phyloP scores from a whole-genome alignment of 768 basidiomycete species.

The Postia placenta region DNA sequence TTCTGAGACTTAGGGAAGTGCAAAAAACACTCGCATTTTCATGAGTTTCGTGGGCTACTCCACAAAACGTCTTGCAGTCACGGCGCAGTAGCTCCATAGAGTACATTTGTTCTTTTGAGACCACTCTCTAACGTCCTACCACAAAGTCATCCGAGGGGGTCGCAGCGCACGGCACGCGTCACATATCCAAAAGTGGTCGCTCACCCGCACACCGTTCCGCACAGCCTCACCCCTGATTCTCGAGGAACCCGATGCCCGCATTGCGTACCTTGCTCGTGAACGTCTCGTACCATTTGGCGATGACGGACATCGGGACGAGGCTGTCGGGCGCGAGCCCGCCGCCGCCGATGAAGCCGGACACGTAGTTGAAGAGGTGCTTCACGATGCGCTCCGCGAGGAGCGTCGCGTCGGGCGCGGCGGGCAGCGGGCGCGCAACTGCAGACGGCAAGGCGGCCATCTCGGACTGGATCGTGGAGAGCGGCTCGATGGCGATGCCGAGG shows the following conservation, averaged over 20 bases:
- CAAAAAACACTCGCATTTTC: too few species aligned
- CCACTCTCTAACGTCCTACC: too few species aligned
- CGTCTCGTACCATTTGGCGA: slow-evolving; percentile 18
- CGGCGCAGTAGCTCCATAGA: too few species aligned
- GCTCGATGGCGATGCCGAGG: slow-evolving; percentile 78
- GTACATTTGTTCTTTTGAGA: too few species aligned
- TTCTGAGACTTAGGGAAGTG: too few species aligned
- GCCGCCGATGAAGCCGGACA: slow-evolving; percentile 15
- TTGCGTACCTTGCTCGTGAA: slow-evolving; percentile 15
- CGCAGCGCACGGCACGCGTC: too few species aligned
- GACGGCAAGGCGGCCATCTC: slow-evolving; percentile 48
- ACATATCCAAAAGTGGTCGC: too few species aligned
- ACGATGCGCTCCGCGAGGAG: slow-evolving; percentile 63
- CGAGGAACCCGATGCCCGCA: slow-evolving; percentile 14
- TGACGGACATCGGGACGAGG: slow-evolving; percentile 14
- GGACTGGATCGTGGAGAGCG: slow-evolving; percentile 51
- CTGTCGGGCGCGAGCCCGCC: slow-evolving; percentile 10
- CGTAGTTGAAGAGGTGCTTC: slow-evolving; percentile 38
- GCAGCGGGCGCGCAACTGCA: slow-evolving; percentile 13
- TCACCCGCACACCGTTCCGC: too few species aligned
- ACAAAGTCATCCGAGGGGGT: too few species aligned
- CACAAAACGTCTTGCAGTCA: too few species aligned
- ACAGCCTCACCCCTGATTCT: slow-evolving; percentile 3
- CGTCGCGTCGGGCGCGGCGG: slow-evolving; percentile 35
- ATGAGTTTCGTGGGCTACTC: too few species aligned